Conservation (phyloP, 306 rosid genomes). For the Carpinus viminea region DNA sequence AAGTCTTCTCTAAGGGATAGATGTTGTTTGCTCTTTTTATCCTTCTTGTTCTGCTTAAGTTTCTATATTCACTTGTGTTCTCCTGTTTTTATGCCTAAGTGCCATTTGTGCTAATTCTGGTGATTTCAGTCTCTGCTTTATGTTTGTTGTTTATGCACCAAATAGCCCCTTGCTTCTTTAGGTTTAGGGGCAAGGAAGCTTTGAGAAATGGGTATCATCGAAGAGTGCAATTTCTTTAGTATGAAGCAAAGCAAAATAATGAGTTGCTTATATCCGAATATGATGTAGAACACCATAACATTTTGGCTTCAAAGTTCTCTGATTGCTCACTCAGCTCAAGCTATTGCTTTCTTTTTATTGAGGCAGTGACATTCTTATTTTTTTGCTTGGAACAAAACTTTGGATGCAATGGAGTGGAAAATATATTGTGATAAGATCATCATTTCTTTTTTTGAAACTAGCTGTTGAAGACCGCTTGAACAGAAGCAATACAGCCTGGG, state of each 20-base stretch:
- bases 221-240: slow-evolving; percentile 4
- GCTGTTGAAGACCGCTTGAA: no score
- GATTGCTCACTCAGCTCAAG: slow-evolving; percentile 26
- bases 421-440: no score
- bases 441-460: no score
- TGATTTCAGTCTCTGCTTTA: no score
- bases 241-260: slow-evolving; percentile 29
- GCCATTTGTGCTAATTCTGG: no score
- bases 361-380: no score
- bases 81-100: neutral
- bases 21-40: neutral
- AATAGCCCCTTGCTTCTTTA: slow-evolving; percentile 50
- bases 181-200: slow-evolving; percentile 41
- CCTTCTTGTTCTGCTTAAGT: neutral
- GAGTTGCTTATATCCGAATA: slow-evolving; percentile 31
- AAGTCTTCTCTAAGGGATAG: neutral
- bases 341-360: no score
- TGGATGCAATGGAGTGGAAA: no score
- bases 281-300: slow-evolving; percentile 34
- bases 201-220: slow-evolving; percentile 35
- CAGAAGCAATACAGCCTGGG: no score
- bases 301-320: slow-evolving; percentile 58
- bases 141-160: slow-evolving; percentile 28
- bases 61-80: neutral
- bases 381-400: no score